Percentiles rank a stretch among this genome's conserved stretches.
Evolutionary conservation across 192 early-diverging fungal species (phyloP).

Genomic region (Coemansia pectinata): DNA sequence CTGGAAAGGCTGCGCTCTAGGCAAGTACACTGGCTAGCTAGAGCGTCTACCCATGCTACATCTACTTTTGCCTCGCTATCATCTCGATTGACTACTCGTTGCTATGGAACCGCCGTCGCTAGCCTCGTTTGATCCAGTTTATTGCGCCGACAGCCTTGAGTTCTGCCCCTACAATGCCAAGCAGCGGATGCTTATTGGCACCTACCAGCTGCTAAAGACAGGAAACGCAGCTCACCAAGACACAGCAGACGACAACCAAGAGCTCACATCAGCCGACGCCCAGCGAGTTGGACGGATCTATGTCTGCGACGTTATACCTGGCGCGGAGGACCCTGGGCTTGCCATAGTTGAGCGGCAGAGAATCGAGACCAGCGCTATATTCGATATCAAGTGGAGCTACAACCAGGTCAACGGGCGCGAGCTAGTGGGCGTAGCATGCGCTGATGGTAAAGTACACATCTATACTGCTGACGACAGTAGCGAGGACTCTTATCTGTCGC

Average conservation of each 20-base stretch:
- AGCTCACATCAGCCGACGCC: constrained; percentile 40
- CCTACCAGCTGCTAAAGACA: constrained; percentile 62
- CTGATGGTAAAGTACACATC: constrained; percentile 60
- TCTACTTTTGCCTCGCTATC: not conserved
- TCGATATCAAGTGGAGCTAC: constrained; percentile 78
- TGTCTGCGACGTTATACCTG: constrained; percentile 55
- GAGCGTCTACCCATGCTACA: not conserved
- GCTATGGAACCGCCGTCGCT: constrained; percentile 26
- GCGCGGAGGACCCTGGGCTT: constrained; percentile 16
- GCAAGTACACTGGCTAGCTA: not conserved
- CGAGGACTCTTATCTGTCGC: constrained; percentile 26
- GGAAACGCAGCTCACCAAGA: constrained; percentile 2
- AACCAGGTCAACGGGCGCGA: constrained; percentile 49
- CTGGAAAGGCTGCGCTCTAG: not conserved
- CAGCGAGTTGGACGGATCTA: constrained; percentile 67
- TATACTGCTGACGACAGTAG: constrained; percentile 50
- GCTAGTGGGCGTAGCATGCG: constrained; percentile 63
- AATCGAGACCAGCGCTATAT: constrained; percentile 64
- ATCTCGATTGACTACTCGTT: not conserved
- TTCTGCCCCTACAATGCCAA: constrained; percentile 62
- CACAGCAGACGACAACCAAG: constrained; percentile 6
- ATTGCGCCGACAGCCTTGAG: constrained; percentile 73
- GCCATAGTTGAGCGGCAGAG: constrained; percentile 52
- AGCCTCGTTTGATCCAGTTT: constrained; percentile 62
- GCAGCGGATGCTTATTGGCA: constrained; percentile 65